A percentile compares a stretch with the other conserved stretches of the same genome.
These are phyloP conservation scores for Hypoxylon lienhwacheense DNA, from an alignment of 495 filamentous ascomycete genomes.

Conservation along the genomic window DNA sequence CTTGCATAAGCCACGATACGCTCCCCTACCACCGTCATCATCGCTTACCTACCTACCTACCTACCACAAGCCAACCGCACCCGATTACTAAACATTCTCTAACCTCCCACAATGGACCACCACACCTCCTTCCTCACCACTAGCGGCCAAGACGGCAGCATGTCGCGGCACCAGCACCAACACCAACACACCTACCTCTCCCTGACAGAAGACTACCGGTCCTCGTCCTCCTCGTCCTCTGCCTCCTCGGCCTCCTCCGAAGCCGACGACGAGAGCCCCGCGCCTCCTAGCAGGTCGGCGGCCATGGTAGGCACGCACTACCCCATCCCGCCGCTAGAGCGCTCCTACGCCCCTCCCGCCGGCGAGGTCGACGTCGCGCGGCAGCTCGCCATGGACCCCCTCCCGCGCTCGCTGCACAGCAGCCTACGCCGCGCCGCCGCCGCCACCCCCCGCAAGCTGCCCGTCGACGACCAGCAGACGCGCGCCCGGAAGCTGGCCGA, in stretches of 20 bases:
- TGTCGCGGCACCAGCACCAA: no score
- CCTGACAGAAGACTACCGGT: no score
- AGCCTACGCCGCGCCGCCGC: conserved; percentile 42
- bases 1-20: no score
- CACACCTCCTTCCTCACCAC: conserved; percentile 9
- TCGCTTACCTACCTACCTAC: conserved; percentile 3
- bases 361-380: conserved; percentile 43
- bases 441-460: conserved; percentile 1
- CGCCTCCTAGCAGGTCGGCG: not conserved
- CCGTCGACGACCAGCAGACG: conserved; percentile 32
- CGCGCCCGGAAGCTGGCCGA: conserved; percentile 41
- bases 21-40: no score
- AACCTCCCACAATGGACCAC: conserved; percentile 6
- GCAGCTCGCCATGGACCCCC: conserved; percentile 44
- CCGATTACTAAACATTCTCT: not conserved
- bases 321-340: conserved; percentile 36
- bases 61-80: no score
- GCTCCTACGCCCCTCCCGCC: conserved; percentile 40
- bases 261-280: conserved; percentile 15
- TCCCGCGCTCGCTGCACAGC: conserved; percentile 42
- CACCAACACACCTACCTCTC: no score
- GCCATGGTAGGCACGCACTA: conserved; percentile 20
- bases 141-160: no score
- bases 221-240: no score
- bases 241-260: conserved; percentile 23